These are phyloP conservation scores for Neopestalotiopsis rosae DNA, from an alignment of 2,329 filamentous ascomycete species.

Conservation along the genomic window DNA sequence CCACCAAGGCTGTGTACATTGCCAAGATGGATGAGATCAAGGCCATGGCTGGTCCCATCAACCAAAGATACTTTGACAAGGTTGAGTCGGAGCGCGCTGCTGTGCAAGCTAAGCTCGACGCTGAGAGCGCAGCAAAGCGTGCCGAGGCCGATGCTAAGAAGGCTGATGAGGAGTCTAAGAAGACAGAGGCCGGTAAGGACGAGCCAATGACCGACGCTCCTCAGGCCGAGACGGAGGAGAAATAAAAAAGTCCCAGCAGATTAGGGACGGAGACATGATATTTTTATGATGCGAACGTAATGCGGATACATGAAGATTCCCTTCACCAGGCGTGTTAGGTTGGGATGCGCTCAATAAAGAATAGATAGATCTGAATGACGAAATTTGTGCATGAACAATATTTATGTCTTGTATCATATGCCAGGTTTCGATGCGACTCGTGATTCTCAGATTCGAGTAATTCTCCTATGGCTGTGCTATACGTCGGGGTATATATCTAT, in stretches of 20 bases:
- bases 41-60: constrained; percentile 85
- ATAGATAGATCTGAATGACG: constrained; percentile 22
- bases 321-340: constrained; percentile 16
- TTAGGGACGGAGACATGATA: background rate
- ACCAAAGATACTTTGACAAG: constrained; percentile 96
- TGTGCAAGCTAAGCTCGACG: constrained; percentile 76
- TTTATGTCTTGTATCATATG: background rate
- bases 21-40: constrained; percentile 97
- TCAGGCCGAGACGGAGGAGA: constrained; percentile 55
- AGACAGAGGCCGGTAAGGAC: constrained; percentile 56
- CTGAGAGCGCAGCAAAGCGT: constrained; percentile 74
- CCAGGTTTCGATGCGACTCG: too few species aligned
- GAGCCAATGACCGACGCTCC: constrained; percentile 67
- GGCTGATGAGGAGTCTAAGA: constrained; percentile 60
- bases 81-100: constrained; percentile 84
- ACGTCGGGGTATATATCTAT: too few species aligned
- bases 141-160: constrained; percentile 77
- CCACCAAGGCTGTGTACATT: constrained; percentile 90
- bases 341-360: constrained; percentile 19
- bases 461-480: too few species aligned
- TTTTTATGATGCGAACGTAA: constrained; percentile 14
- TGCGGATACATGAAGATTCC: constrained; percentile 17
- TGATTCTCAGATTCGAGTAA: too few species aligned
- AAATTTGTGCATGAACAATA: constrained; percentile 5
- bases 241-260: constrained; percentile 1